Base-by-base conservation (phyloP, 129 eudicot species). In the Kitagawia praeruptora region DNA sequence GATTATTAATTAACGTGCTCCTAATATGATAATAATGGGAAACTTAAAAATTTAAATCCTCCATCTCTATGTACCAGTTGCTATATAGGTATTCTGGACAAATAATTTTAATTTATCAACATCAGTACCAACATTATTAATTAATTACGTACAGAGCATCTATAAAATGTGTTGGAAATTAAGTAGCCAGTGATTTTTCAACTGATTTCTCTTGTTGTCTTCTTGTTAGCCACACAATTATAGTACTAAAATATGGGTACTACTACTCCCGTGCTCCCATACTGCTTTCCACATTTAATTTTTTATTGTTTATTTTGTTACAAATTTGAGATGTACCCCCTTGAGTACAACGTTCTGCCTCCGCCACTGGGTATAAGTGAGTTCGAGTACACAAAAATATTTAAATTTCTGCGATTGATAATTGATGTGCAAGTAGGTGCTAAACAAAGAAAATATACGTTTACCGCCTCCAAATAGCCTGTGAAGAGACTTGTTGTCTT, bases 391-490 rank as follows among this genome's bases (percentile, higher is more conserved):
- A 21, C 2, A 21, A 6, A 21, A 5, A 54, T 54, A 19, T 21
- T 1, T 54, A 5, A 21, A 54, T 54, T 54, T 54, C 1, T 51
- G 0, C 2, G 61, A 19, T 2, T 51, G 23, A 51, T 8, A 51
- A 18, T 16, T 4, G 61, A 56, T 21, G 1, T n/a, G 10, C 2
- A 21, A 23, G 8, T 19, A 51, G 27, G 11, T 54, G 28, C 27
- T 7, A 16, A 8, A n/a, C 10, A 61, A 25, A 8, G 14, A 58
- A n/a, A 25, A 48, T 84, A 79, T 82, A 90, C 96, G 81, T 82
- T 85, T 88, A 48, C 96, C 89, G 74, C 89, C 92, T 49, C 92
- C 91, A n/a, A 90, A 76, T 18, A 86, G 78, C 85, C 85, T 85
- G 78, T 90, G 92, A 0, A 90, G 84, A 40, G 96, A 92, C 83